Conservation (phyloP, 163 green algal species). For the Chloroidium sp. region DNA sequence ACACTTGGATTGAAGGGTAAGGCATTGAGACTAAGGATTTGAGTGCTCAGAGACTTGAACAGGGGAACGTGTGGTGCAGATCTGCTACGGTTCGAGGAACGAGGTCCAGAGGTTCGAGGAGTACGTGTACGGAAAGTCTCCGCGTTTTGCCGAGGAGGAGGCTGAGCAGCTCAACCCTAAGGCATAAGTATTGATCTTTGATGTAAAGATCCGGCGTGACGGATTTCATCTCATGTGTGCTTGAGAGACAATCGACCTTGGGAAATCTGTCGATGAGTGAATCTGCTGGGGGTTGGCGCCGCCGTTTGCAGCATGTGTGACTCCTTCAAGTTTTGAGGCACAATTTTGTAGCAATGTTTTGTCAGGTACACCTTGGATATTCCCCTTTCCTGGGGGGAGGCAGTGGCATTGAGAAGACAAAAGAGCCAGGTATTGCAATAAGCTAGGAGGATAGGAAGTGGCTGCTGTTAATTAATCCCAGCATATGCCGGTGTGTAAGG, state of each 20-base stretch:
- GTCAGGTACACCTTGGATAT: not conserved
- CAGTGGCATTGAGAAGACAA: not conserved
- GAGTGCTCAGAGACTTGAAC: no score
- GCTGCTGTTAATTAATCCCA: no score
- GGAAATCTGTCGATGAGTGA: not conserved
- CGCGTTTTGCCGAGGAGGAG: constrained; percentile 41
- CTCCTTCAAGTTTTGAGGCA: not conserved
- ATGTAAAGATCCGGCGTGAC: no score
- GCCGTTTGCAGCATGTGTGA: not conserved
- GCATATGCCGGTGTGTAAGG: no score
- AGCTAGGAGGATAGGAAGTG: not conserved
- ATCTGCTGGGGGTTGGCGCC: not conserved
- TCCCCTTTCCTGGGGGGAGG: not conserved
- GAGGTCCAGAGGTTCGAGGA: constrained; percentile 82
- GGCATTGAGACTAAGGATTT: no score
- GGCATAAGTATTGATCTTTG: not conserved
- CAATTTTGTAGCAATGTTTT: not conserved
- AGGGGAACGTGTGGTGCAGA: constrained; percentile 25
- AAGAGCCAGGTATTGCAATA: not conserved
- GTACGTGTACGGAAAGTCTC: constrained; percentile 72
- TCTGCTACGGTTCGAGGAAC: constrained; percentile 79
- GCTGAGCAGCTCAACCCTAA: not conserved
- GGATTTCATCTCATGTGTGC: no score
- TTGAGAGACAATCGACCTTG: no score
- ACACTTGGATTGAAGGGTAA: constrained; percentile 51